Evolutionary conservation across 139 green algal species (phyloP).

Genomic region (Asterochloris sp.): DNA sequence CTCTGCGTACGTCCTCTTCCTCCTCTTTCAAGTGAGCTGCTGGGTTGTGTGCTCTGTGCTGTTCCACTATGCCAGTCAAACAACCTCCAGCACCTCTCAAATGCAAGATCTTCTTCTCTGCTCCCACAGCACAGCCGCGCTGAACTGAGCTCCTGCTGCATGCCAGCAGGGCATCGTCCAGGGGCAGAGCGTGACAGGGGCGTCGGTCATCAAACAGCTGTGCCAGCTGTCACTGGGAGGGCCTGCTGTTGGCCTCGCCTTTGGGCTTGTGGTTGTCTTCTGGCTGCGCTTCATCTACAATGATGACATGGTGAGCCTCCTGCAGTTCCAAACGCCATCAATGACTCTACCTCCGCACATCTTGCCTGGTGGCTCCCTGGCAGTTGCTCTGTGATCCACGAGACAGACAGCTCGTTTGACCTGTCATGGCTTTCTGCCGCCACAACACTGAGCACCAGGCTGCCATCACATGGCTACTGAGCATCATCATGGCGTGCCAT

Average conservation of each 20-base stretch:
- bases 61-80: background rate
- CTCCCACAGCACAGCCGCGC: background rate
- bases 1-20: conserved; percentile 64
- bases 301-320: conserved; percentile 18
- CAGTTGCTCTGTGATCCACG: no score
- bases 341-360: no score
- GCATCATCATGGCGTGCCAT: no score
- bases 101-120: background rate
- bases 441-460: no score
- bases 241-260: conserved; percentile 41
- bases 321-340: no score
- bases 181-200: background rate
- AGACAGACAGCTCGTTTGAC: no score
- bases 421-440: no score
- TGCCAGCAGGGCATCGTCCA: background rate
- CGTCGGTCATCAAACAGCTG: conserved; percentile 29
- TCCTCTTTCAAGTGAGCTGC: conserved; percentile 39
- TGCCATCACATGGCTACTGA: no score
- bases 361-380: no score
- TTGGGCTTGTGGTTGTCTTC: conserved; percentile 34
- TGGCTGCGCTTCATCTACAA: conserved; percentile 53
- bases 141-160: background rate
- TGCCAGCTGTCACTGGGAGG: conserved; percentile 45
- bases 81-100: background rate
- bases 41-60: background rate